Evolutionary conservation across 2,329 filamentous ascomycete species (phyloP), one percentile per base, ranked within the genome.

Genomic region (Penicillium polonicum): DNA sequence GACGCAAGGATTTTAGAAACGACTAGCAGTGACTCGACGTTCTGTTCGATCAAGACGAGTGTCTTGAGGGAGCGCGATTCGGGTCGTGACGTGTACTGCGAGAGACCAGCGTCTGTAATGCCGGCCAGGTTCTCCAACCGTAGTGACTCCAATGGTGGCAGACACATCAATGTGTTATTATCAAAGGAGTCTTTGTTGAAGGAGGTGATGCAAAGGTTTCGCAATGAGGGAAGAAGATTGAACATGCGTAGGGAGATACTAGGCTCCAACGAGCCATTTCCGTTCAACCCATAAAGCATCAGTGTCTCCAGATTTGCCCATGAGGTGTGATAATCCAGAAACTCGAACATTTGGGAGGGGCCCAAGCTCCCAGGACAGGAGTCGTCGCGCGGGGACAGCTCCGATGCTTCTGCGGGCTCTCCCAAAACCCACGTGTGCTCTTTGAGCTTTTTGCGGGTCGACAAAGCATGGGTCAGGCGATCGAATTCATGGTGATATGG

Each of bases 381-480:
- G 19, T 65, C 63, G 59, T 63, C 63, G 60, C 71, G 76, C 56
- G 65, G 75, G 62, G 76, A 69, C 69, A 75, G 50, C 67, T 77
- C 68, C 50, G 59, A 72, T 49, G 71, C 70, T 58, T 77, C 76
- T 4, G 71, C 60, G 41, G 78, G 76, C 57, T 80, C 77, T 19
- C 76, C 78, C 41, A 85, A 68, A n/a, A 84, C 70, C 84, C 84
- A 86, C 2, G 79, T 76, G 52, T 84, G 79, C 64, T 84, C 80
- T 64, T 78, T 83, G 36, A 87, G 68, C 50, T 79, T 79, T 51
- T 76, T 73, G 41, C 83, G 75, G 6, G 81, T 83, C 0, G 83
- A 83, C 21, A 86, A 66, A 2, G 83, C 82, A 65, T 85, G 77
- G 12, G 78, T 82, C 21, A 84, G 68, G 21, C 82, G 79, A 64